phyloP scores from a whole-genome alignment of 2,329 filamentous ascomycete species.

The Claviceps monticola region DNA sequence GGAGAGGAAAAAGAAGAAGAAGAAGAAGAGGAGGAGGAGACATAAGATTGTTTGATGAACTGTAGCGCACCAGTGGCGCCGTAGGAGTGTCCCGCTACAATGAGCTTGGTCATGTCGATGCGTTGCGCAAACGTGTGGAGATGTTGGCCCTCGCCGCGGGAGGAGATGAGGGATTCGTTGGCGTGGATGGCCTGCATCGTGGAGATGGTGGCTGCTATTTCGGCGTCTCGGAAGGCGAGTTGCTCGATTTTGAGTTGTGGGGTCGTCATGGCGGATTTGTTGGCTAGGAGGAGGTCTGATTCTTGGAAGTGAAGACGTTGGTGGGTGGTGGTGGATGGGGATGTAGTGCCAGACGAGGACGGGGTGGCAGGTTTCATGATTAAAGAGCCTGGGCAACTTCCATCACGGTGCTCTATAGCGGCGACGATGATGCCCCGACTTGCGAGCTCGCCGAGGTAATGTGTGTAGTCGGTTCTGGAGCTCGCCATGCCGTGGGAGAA shows the following conservation, averaged over 20 bases:
- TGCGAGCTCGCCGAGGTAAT: conserved; percentile 35
- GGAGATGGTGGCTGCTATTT: conserved; percentile 31
- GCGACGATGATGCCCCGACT: conserved; percentile 35
- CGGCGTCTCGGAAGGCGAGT: conserved; percentile 35
- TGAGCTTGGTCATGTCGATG: conserved; percentile 38
- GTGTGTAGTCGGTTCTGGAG: conserved; percentile 36
- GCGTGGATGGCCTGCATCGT: conserved; percentile 27
- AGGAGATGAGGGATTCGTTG: conserved; percentile 25
- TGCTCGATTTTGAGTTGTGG: conserved; percentile 29
- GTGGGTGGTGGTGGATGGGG: conserved; percentile 17
- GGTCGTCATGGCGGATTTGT: conserved; percentile 19
- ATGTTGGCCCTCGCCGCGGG: conserved; percentile 30
- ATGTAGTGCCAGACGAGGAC: neutral
- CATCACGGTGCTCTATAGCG: conserved; percentile 38
- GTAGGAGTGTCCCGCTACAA: conserved; percentile 50
- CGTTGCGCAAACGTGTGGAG: conserved; percentile 37
- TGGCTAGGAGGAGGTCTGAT: conserved; percentile 17
- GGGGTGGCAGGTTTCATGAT: conserved; percentile 13
- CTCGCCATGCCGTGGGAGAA: conserved; percentile 40
- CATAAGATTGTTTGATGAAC: conserved; percentile 33
- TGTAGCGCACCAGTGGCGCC: conserved; percentile 51
- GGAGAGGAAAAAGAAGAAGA: conserved; percentile 28
- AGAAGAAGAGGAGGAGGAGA: conserved; percentile 20
- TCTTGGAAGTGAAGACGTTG: conserved; percentile 22
- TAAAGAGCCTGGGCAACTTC: conserved; percentile 32